Evolutionary conservation across 2,329 filamentous ascomycete species (phyloP), one percentile per base, ranked within the genome.

Genomic region (Fusarium sp.): DNA sequence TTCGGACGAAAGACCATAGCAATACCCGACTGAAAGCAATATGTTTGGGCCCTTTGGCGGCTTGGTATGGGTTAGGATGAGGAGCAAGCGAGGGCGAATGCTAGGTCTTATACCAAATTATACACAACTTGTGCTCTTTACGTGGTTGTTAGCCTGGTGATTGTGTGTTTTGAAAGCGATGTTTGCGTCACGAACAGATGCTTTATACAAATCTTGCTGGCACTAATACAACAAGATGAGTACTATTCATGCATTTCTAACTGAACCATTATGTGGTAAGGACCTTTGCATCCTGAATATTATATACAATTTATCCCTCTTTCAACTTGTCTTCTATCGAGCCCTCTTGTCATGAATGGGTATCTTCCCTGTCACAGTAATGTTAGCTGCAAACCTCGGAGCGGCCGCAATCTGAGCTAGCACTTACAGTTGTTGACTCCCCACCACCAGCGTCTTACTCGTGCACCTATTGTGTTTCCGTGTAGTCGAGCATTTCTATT

Each of bases 401-500:
- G 6, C 22, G 15, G 12, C 19, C 19, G n/a, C 7, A 6, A n/a
- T 3, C 19, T 43, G 7, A 5, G 22, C 10, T 4, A 12, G 24
- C 15, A 32, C 44, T 31, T 50, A 61, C 58, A 98, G 72, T 96
- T 92, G 73, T 98, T 98, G 15, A 96, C 91, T 22, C 85, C 86
- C 80, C 92, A 97, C 94, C 95, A 99, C 95, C 94, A 98, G 66
- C 93, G 83, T 69, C 95, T 84, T 44, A 95, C 79, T 67, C 85
- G 86, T 7, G 91, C 92, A 22, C 95, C 95, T 13, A 91, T 79
- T 25, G 87, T 88, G 68, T 86, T 87, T 8, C 95, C 95, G 62
- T 87, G 88, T 66, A 97, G 83, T 72, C 88, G 88, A 12, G 91
- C 89, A 56, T 85, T 90, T 58, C 85, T 84, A 76, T 98, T 97